Conservation (phyloP, 805 yeast genomes). For the Kodamaea hsintzibuensis region DNA sequence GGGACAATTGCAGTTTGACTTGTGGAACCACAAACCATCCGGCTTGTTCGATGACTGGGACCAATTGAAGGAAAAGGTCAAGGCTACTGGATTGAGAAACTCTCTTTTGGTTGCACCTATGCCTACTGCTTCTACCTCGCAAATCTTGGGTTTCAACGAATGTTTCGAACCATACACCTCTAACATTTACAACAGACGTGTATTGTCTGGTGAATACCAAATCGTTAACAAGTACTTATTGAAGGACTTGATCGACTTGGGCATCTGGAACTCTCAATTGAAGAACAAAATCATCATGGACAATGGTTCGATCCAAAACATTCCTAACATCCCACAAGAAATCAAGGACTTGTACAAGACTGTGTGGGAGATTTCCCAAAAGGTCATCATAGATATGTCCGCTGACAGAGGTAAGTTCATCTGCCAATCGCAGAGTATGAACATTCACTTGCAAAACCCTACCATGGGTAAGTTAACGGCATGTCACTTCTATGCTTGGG, state of each 20-base stretch:
- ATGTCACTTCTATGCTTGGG: conserved; percentile 99
- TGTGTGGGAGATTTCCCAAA: conserved; percentile 64
- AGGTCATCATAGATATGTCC: conserved; percentile 52
- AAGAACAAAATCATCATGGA: conserved; percentile 56
- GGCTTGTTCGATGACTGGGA: conserved; percentile 59
- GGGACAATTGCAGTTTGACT: conserved; percentile 57
- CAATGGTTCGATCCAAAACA: conserved; percentile 58
- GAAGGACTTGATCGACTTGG: conserved; percentile 58
- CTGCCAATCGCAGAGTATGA: conserved; percentile 92
- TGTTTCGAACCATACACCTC: conserved; percentile 67
- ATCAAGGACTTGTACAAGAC: conserved; percentile 57
- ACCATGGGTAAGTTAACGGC: conserved; percentile 96
- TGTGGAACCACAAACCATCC: conserved; percentile 61
- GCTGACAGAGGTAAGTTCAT: conserved; percentile 64
- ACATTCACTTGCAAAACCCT: conserved; percentile 83
- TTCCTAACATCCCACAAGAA: conserved; percentile 55
- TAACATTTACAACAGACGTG: conserved; percentile 63
- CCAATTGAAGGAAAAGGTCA: conserved; percentile 48
- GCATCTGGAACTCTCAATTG: conserved; percentile 59
- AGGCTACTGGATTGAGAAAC: conserved; percentile 54
- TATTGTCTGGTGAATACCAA: conserved; percentile 64
- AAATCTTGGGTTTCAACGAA: conserved; percentile 60
- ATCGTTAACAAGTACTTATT: conserved; percentile 60
- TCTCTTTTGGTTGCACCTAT: conserved; percentile 63
- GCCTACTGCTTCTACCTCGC: conserved; percentile 71